Conservation (phyloP, 768 basidiomycete species). For the Suillus clintonianus region DNA sequence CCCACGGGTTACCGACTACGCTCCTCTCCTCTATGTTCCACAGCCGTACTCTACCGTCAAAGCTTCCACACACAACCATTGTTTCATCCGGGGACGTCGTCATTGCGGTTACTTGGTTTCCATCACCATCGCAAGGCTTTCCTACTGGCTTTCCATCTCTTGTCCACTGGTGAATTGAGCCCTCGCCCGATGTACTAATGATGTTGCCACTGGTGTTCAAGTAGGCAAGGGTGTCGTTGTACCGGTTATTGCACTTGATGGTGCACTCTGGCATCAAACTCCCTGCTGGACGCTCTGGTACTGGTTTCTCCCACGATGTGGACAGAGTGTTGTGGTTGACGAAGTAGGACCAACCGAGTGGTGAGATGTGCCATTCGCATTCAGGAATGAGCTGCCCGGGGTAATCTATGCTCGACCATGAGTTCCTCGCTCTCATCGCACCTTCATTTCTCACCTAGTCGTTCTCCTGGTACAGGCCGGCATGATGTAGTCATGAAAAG, state of each 20-base stretch:
- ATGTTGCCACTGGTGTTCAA: neutral
- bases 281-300: neutral
- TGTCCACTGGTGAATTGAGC: neutral
- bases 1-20: neutral
- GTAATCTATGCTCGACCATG: neutral
- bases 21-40: neutral
- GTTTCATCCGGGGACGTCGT: neutral
- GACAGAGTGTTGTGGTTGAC: neutral
- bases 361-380: neutral
- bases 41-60: neutral
- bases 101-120: neutral
- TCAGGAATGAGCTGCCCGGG: neutral
- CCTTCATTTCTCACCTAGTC: neutral
- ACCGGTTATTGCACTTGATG: neutral
- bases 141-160: neutral
- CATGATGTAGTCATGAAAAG: neutral
- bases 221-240: neutral
- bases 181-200: neutral
- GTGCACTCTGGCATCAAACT: neutral
- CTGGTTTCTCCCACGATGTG: neutral
- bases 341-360: neutral
- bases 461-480: neutral
- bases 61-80: neutral
- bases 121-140: neutral
- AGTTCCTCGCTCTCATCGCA: neutral